Conservation (phyloP, 2,329 filamentous ascomycete genomes). For the Microdochium bolleyi region DNA sequence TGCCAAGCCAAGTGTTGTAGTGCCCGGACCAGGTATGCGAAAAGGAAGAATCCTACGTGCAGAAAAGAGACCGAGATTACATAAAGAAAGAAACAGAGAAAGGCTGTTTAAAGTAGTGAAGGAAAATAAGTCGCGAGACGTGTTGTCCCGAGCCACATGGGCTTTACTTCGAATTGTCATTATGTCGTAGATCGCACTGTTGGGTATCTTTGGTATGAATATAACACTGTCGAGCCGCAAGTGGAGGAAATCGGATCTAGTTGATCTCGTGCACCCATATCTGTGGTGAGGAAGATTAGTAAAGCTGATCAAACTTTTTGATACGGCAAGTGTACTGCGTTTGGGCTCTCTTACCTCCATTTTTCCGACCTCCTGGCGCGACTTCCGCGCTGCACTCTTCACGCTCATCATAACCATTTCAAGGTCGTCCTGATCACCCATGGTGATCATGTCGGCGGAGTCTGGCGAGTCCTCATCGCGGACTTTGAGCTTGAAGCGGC, state of each 20-base stretch:
- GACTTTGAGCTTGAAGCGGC: slow-evolving; percentile 83
- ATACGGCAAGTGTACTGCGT: background rate
- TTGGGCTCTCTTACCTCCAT: slow-evolving; percentile 69
- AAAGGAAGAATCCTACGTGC: background rate
- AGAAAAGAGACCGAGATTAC: background rate
- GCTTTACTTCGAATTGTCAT: background rate
- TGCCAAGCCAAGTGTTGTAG: background rate
- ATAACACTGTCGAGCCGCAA: background rate
- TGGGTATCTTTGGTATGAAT: background rate
- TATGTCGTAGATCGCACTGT: background rate
- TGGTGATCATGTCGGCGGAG: slow-evolving; percentile 92
- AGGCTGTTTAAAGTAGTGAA: background rate
- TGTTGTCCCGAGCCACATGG: background rate
- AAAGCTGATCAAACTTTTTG: background rate
- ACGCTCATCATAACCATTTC: slow-evolving; percentile 75
- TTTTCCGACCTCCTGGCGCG: slow-evolving; percentile 78
- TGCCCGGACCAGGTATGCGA: background rate
- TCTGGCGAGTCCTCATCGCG: slow-evolving; percentile 68
- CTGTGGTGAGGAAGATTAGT: background rate
- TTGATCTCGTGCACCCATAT: slow-evolving; percentile 1
- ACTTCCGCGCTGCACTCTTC: slow-evolving; percentile 60
- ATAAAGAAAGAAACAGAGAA: background rate
- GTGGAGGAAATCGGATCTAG: background rate
- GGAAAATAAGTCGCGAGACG: background rate
- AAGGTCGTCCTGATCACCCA: slow-evolving; percentile 93